Evolutionary conservation across 2,329 filamentous ascomycete genomes (phyloP), one percentile per base, ranked within the genome.

Genomic region (Neofusicoccum umdonicola): DNA sequence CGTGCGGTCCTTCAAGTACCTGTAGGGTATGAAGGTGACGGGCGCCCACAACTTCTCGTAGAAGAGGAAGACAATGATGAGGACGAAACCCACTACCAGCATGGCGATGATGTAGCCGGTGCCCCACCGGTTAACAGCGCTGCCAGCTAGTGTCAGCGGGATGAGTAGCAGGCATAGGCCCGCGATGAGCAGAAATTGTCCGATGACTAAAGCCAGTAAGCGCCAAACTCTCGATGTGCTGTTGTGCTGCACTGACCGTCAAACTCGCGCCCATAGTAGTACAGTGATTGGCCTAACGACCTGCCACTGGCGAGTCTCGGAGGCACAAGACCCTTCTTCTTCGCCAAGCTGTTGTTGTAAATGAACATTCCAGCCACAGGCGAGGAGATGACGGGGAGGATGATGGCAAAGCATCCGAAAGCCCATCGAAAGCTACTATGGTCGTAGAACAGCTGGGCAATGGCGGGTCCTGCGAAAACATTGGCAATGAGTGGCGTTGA

Each of bases 381-480:
- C 3, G 87, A 68, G 34, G 83, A 84, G 15, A 89, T 81, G 50
- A 83, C 76, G 1, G 88, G 88, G 3, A 87, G 79, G 65, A 91
- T 79, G 67, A 92, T 88, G 47, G 85, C 79, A 73, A 89, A 90
- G 69, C 84, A 81, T 22, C 88, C 89, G 70, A 88, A 91, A 1
- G 81, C 87, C 89, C 89, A 92, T 50, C 85, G 82, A 83, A 85
- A 90, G 7, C 82, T 79, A 3, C 83, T 80, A 0, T 81, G 75
- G 31, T 88, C 78, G 54, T 88, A 82, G 1, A 80, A 80, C 6
- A 67, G 57, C 3, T 69, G 62, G 35, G 74, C 71, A 1, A 71
- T 70, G 31, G 69, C 70, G 5, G 72, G 71, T 37, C 71, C 73
- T 3, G 74, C 60, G 69, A 72, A 75, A n/a, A 68, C 71, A 9